Percentiles rank a stretch among this genome's conserved stretches.
Conservation (phyloP, 2,329 filamentous ascomycete species). For the Fusarium torulosum region DNA sequence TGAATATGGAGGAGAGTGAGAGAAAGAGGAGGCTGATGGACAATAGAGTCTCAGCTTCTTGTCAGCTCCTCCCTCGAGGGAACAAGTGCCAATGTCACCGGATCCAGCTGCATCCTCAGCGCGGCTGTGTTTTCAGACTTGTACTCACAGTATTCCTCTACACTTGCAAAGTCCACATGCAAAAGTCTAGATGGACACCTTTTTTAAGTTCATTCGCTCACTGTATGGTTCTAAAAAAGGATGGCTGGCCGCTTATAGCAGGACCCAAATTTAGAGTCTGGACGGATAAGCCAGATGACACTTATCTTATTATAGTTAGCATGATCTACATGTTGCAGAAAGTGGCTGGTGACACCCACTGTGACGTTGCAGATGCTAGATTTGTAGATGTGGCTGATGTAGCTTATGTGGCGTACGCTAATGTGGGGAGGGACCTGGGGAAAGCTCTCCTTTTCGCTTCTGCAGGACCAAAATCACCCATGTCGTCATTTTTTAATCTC, state of each 20-base stretch:
- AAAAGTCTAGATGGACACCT: constrained; percentile 5
- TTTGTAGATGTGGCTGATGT: constrained; percentile 17
- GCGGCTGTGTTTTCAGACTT: constrained; percentile 2
- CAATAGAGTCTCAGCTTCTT: background rate
- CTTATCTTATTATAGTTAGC: constrained; percentile 21
- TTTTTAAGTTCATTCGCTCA: constrained; percentile 9
- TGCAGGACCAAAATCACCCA: constrained; percentile 27
- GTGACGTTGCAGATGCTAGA: constrained; percentile 28
- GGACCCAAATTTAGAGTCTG: constrained; percentile 43
- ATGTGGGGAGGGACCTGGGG: constrained; percentile 12
- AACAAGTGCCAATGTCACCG: constrained; percentile 5
- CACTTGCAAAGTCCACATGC: constrained; percentile 21
- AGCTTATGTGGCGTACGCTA: constrained; percentile 22
- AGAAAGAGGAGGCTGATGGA: background rate
- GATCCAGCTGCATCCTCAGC: background rate
- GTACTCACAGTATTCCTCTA: constrained; percentile 35
- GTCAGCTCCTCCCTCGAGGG: constrained; percentile 16
- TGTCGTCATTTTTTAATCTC: constrained; percentile 21
- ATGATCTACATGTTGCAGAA: background rate
- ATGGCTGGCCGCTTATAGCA: constrained; percentile 35
- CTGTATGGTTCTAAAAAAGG: constrained; percentile 25
- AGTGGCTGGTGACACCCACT: constrained; percentile 40
- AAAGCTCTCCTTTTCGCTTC: constrained; percentile 37
- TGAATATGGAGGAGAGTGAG: too few relatives aligned
- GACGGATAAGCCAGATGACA: constrained; percentile 22